phyloP scores from a whole-genome alignment of 441 rosid genomes.

The Hypseocharis bilobata region DNA sequence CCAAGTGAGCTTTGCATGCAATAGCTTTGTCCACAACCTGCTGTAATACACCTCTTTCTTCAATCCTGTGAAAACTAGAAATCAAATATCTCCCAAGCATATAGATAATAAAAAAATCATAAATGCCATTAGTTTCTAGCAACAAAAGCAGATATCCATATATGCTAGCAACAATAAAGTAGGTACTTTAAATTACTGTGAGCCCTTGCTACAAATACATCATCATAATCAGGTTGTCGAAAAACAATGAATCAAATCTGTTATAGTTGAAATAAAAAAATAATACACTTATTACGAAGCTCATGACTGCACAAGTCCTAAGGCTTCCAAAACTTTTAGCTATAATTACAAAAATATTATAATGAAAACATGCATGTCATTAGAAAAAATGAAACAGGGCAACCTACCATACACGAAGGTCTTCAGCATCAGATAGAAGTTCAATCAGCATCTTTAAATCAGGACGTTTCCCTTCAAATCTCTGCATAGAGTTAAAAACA shows the following conservation, averaged over 20 bases:
- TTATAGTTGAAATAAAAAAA: background rate
- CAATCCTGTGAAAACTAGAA: slow-evolving; percentile 38
- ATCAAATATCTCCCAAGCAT: background rate
- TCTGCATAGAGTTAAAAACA: slow-evolving; percentile 29
- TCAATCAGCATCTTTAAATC: slow-evolving; percentile 35
- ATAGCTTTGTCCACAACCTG: slow-evolving; percentile 40
- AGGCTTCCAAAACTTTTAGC: too few species aligned
- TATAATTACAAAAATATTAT: background rate
- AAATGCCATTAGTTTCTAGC: background rate
- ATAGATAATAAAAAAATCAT: background rate
- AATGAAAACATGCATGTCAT: background rate
- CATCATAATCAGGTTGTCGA: background rate
- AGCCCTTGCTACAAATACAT: background rate
- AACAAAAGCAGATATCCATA: background rate
- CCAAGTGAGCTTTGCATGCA: slow-evolving; percentile 37
- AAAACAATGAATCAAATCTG: background rate
- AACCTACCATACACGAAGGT: slow-evolving; percentile 34
- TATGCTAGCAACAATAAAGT: background rate
- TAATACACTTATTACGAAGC: too few species aligned
- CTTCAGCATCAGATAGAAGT: slow-evolving; percentile 36
- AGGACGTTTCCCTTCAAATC: slow-evolving; percentile 27
- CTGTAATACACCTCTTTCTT: slow-evolving; percentile 37
- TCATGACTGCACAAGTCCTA: too few species aligned
- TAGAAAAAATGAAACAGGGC: background rate
- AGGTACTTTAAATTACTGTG: background rate